phyloP scores from a whole-genome alignment of 2,329 filamentous ascomycete species.

The Talaromyces piceae region DNA sequence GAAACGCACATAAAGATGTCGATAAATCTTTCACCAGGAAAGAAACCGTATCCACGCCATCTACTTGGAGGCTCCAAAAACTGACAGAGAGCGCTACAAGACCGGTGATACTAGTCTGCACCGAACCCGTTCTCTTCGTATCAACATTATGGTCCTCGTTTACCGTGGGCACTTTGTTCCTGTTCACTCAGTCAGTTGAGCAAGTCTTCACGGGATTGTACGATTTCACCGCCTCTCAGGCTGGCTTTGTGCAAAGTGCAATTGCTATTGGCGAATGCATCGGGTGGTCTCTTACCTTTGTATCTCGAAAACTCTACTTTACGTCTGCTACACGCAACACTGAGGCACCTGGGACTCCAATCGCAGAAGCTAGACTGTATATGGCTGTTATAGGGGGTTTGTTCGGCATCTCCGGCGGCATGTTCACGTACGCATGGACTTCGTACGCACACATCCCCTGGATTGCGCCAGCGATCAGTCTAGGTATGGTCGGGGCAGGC shows the following conservation, averaged over 20 bases:
- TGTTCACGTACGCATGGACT: constrained; percentile 33
- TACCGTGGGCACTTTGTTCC: constrained; percentile 36
- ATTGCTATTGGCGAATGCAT: constrained; percentile 36
- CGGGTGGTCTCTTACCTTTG: constrained; percentile 29
- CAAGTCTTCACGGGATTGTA: constrained; percentile 27
- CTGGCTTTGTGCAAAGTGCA: constrained; percentile 34
- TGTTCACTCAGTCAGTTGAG: constrained; percentile 37
- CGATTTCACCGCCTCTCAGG: constrained; percentile 22
- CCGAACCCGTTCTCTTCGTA: constrained; percentile 37
- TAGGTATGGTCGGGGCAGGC: constrained; percentile 34
- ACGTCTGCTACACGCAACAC: constrained; percentile 28
- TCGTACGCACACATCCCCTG: constrained; percentile 25
- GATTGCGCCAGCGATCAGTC: constrained; percentile 27
- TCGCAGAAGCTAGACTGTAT: constrained; percentile 40
- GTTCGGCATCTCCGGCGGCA: constrained; percentile 29
- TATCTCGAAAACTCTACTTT: constrained; percentile 21
- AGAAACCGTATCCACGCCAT: constrained; percentile 29
- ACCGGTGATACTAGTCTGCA: constrained; percentile 31
- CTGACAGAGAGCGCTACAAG: constrained; percentile 31
- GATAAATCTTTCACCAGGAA: constrained; percentile 20
- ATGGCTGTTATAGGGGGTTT: constrained; percentile 23
- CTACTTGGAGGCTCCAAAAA: constrained; percentile 17
- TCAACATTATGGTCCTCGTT: constrained; percentile 40
- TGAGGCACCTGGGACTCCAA: constrained; percentile 32
- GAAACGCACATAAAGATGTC: constrained; percentile 12